Conservation (phyloP, 495 filamentous ascomycete species). For the Aspergillus leporis region DNA sequence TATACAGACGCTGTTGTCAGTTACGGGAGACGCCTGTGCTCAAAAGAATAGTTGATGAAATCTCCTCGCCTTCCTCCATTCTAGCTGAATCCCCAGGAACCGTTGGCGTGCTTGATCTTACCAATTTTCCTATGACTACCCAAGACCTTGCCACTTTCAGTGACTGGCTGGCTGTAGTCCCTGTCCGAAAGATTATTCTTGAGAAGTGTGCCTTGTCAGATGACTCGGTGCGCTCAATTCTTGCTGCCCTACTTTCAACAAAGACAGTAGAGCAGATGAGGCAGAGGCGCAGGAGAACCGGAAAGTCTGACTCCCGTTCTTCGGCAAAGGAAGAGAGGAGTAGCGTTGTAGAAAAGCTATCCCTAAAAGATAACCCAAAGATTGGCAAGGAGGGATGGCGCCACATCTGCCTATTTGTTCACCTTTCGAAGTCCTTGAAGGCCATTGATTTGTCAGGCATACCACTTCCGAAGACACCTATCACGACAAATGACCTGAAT, state of each 20-base stretch:
- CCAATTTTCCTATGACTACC: conserved; percentile 77
- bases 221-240: conserved; percentile 79
- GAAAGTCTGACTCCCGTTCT: conserved; percentile 22
- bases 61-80: conserved; percentile 65
- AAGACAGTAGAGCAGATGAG: conserved; percentile 61
- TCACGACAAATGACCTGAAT: conserved; percentile 21
- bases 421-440: conserved; percentile 84
- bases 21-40: conserved; percentile 87
- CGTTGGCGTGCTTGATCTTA: conserved; percentile 79
- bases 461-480: conserved; percentile 62
- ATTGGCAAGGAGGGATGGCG: conserved; percentile 87
- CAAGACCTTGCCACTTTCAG: conserved; percentile 82
- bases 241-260: conserved; percentile 82
- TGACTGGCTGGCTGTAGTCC: conserved; percentile 92
- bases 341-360: conserved; percentile 82
- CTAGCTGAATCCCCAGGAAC: conserved; percentile 63
- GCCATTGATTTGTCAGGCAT: conserved; percentile 84
- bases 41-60: conserved; percentile 84
- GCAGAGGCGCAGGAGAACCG: conserved; percentile 40
- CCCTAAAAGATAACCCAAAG: conserved; percentile 85
- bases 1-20: conserved; percentile 94
- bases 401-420: conserved; percentile 84
- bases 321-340: conserved; percentile 42
- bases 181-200: conserved; percentile 78
- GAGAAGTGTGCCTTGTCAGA: conserved; percentile 87